Percentiles rank a stretch among this genome's conserved stretches.
Evolutionary conservation across 2,329 filamentous ascomycete genomes (phyloP).

Genomic region (Colletotrichum sp.): DNA sequence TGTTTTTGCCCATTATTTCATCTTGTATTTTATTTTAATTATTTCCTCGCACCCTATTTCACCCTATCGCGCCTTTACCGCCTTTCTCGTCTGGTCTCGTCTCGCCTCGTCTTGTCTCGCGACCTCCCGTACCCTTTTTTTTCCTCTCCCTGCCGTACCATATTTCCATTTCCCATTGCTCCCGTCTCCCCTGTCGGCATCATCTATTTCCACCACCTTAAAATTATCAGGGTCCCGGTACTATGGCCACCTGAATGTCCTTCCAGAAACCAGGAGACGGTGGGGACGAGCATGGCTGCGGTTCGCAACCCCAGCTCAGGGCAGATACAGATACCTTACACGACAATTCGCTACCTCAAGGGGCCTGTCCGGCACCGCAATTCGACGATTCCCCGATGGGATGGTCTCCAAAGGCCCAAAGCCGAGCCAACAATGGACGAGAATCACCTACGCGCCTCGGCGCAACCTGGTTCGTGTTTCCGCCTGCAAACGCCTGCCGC

Average conservation of each 20-base stretch:
- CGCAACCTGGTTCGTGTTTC: background rate
- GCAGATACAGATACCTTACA: background rate
- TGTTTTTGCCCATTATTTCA: background rate
- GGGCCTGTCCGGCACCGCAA: constrained; percentile 1
- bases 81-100: background rate
- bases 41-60: background rate
- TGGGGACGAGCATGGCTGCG: background rate
- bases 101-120: constrained; percentile 7
- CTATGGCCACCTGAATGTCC: constrained; percentile 20
- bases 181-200: background rate
- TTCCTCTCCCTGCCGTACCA: background rate
- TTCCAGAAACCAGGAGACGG: constrained; percentile 14
- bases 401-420: background rate
- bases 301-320: background rate
- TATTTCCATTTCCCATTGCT: constrained; percentile 7
- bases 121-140: background rate
- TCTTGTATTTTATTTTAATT: background rate
- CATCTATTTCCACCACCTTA: constrained; percentile 18
- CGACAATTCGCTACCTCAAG: background rate
- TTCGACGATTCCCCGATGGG: background rate
- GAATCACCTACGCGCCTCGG: background rate
- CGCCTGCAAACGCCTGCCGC: background rate
- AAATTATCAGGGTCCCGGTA: constrained; percentile 21
- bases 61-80: background rate
- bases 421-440: constrained; percentile 12